Percentiles rank a stretch among this genome's conserved stretches.
phyloP scores from a whole-genome alignment of 2,329 filamentous ascomycete genomes.

The Aureobasidium sp. region DNA sequence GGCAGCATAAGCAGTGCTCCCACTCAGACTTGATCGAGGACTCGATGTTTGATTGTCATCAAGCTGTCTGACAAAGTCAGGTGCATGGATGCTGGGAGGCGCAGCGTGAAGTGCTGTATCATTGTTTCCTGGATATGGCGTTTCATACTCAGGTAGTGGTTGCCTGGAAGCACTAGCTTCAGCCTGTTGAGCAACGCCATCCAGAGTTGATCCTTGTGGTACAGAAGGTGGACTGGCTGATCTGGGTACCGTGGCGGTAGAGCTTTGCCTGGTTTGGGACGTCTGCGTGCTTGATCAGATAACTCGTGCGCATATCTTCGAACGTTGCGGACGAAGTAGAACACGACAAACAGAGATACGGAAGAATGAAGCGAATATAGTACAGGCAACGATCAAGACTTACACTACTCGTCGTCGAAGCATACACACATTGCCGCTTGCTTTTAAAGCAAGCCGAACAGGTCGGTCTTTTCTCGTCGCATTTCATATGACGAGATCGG shows the following conservation, averaged over 20 bases:
- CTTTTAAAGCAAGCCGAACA: conserved; percentile 36
- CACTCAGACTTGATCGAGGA: conserved; percentile 18
- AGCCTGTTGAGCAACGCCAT: background rate
- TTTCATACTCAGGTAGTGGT: too few species aligned
- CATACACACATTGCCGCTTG: conserved; percentile 34
- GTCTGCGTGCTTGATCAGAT: background rate
- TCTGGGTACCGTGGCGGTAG: background rate
- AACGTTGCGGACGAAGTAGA: too few species aligned
- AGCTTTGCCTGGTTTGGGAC: background rate
- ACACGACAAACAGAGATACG: background rate
- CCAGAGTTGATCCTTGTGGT: background rate
- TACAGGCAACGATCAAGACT: background rate
- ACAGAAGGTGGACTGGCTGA: background rate
- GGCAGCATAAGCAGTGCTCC: conserved; percentile 31
- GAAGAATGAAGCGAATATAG: background rate
- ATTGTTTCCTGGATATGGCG: background rate
- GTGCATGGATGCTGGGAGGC: background rate
- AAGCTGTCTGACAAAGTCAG: background rate
- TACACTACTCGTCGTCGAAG: background rate
- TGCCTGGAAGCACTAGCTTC: background rate
- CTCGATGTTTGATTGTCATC: conserved; percentile 2
- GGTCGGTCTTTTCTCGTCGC: conserved; percentile 36
- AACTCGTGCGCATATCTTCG: background rate
- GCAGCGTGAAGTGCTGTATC: background rate
- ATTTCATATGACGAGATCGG: conserved; percentile 42